phyloP scores from a whole-genome alignment of 495 filamentous ascomycete species.

The Lasiosphaeria miniovina region DNA sequence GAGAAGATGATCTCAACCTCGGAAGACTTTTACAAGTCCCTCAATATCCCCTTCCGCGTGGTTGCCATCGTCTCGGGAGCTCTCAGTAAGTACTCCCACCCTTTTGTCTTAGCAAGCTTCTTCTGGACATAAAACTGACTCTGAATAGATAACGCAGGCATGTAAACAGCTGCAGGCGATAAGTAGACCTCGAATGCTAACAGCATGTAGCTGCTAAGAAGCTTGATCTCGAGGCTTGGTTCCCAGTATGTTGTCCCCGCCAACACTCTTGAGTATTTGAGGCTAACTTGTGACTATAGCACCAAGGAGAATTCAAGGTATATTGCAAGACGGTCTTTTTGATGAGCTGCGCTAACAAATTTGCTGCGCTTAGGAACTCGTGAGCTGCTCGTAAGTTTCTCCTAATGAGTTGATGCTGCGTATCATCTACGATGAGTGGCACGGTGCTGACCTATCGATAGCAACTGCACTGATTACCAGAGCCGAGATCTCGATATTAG shows the following conservation, averaged over 20 bases:
- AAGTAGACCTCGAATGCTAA: conserved; percentile 24
- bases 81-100: conserved; percentile 46
- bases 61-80: conserved; percentile 93
- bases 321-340: neutral
- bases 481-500: conserved; percentile 78
- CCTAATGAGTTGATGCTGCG: neutral
- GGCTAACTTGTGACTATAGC: conserved; percentile 4
- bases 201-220: conserved; percentile 90
- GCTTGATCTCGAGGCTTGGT: conserved; percentile 95
- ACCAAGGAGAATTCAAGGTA: conserved; percentile 78
- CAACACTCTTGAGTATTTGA: neutral
- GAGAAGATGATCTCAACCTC: conserved; percentile 86
- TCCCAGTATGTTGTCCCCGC: conserved; percentile 49
- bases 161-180: conserved; percentile 1
- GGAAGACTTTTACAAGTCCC: conserved; percentile 91
- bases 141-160: conserved; percentile 23
- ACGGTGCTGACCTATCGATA: neutral
- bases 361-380: conserved; percentile 57
- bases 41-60: conserved; percentile 84
- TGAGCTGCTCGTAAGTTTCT: conserved; percentile 66
- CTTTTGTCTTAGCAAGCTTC: neutral
- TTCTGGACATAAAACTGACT: conserved; percentile 3
- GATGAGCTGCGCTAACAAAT: neutral
- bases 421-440: neutral
- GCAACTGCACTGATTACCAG: conserved; percentile 94